phyloP scores from a whole-genome alignment of 208 protist species.

The Crithidia fasciculata region DNA sequence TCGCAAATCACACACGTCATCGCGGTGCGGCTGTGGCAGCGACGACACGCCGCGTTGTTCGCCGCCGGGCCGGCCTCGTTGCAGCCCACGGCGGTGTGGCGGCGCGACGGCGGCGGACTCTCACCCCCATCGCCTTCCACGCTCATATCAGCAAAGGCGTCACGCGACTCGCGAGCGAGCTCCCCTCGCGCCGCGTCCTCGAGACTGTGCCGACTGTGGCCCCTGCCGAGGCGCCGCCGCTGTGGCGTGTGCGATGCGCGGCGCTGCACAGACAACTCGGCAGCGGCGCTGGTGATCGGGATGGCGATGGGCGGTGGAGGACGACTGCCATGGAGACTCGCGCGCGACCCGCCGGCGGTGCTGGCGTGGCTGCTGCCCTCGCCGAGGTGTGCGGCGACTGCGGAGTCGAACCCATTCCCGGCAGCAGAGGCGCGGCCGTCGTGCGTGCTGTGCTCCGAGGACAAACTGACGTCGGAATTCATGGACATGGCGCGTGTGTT shows the following conservation, averaged over 20 bases:
- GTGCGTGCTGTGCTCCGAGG: slow-evolving; percentile 20
- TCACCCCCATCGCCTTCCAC: slow-evolving; percentile 15
- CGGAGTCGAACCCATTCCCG: not conserved
- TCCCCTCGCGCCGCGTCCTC: slow-evolving; percentile 4
- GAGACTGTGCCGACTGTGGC: slow-evolving; percentile 15
- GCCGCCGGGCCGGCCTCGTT: slow-evolving; percentile 10
- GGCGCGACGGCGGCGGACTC: slow-evolving; percentile 3
- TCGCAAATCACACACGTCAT: slow-evolving; percentile 88
- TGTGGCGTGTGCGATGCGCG: not conserved
- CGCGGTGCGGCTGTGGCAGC: slow-evolving; percentile 42
- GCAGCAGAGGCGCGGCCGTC: not conserved
- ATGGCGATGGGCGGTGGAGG: not conserved
- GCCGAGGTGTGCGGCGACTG: not conserved
- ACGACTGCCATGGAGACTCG: not conserved
- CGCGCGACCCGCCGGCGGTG: not conserved
- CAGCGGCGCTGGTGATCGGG: too few relatives aligned
- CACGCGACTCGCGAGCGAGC: too few relatives aligned
- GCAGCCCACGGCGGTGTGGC: slow-evolving; percentile 23
- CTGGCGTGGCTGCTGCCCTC: slow-evolving; percentile 1
- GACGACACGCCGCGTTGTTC: slow-evolving; percentile 67
- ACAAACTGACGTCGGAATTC: slow-evolving; percentile 18
- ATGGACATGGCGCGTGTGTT: not conserved
- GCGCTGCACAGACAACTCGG: too few relatives aligned
- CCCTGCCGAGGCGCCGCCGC: not conserved
- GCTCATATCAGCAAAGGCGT: too few relatives aligned